Base-by-base conservation (phyloP, 495 filamentous ascomycete species). In the Clavariopsis aquatica region DNA sequence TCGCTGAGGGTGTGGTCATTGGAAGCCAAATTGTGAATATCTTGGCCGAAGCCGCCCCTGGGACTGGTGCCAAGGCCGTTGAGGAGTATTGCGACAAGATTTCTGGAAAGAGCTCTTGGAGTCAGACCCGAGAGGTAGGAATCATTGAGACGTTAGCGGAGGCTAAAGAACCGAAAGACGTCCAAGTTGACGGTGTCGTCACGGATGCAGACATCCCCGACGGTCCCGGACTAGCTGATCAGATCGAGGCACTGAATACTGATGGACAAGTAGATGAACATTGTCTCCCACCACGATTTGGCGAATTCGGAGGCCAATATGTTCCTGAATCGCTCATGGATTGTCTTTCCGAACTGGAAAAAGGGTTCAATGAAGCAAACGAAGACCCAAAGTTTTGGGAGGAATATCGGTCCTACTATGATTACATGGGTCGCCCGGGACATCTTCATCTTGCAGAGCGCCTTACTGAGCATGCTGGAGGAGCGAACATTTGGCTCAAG, bases 301-400 rank as follows among this genome's bases (percentile, higher is more conserved):
- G 94, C 60, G 90, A 96, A 75, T 99, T 96, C 67, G 94, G 94
- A 69, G 94, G 94, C n/a, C 94, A 98, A 75, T 99, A 98, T 71
- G 93, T 99, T 0, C 95, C 94, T 0, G 94, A 99, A 77, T 92
- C 92, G 7, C 83, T 99, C 28, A 98, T 98, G 92, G 93, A 96
- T 77, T 98, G 94, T 72, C 80, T 99, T 66, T 84, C 86, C 0
- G 87, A 99, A 77, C 85, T 99, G 15, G 93, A 98, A 74, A 80
- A 81, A 10, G 94, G 93, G n/a, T 99, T 99, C 80, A 84, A 95
- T 63, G 77, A 85, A 49, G 90, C 91, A 45, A 86, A 86, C 68
- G 85, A 92, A 52, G 93, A 98, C 72, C 88, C 92, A 7, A 80
- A 83, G 27, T 99, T 98, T 82, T 99, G 94, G 94, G 89, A 96